These are phyloP conservation scores for Penicillium subrubescens DNA, from an alignment of 495 filamentous ascomycete genomes.

Conservation along the genomic window DNA sequence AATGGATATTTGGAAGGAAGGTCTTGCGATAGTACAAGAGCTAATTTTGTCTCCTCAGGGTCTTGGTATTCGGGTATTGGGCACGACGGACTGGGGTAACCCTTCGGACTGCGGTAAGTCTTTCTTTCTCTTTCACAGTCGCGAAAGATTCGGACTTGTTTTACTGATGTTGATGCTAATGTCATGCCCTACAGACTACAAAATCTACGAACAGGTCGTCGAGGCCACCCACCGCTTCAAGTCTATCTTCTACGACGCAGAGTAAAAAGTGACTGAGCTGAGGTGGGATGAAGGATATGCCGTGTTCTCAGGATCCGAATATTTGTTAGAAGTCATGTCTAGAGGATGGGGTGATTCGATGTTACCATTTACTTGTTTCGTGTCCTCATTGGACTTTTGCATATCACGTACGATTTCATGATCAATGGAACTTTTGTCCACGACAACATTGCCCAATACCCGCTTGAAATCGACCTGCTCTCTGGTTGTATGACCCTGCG, in stretches of 20 bases:
- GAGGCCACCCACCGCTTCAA: conserved; percentile 86
- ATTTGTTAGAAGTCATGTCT: not conserved
- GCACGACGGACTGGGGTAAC: conserved; percentile 76
- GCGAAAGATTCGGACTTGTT: not conserved
- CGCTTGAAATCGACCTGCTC: not conserved
- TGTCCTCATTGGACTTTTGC: conserved; percentile 1
- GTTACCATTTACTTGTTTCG: not conserved
- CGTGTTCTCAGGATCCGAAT: not conserved
- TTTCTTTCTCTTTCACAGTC: conserved; percentile 2
- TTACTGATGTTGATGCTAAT: not conserved
- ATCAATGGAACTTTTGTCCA: conserved; percentile 13
- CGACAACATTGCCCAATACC: not conserved
- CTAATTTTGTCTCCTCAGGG: conserved; percentile 46
- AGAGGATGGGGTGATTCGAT: not conserved
- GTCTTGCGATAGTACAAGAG: not conserved
- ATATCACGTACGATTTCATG: conserved; percentile 27
- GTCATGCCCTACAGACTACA: conserved; percentile 61
- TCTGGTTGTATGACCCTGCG: not conserved
- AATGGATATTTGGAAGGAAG: not conserved
- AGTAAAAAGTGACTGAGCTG: conserved; percentile 11
- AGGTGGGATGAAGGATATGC: not conserved
- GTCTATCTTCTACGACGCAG: conserved; percentile 70
- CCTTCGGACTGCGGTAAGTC: conserved; percentile 42
- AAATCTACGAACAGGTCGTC: conserved; percentile 77
- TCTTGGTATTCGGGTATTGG: conserved; percentile 73